Evolutionary conservation across 1,284 basidiomycete species (phyloP), one percentile per base, ranked within the genome.

Genomic region (Fomes fomentarius): DNA sequence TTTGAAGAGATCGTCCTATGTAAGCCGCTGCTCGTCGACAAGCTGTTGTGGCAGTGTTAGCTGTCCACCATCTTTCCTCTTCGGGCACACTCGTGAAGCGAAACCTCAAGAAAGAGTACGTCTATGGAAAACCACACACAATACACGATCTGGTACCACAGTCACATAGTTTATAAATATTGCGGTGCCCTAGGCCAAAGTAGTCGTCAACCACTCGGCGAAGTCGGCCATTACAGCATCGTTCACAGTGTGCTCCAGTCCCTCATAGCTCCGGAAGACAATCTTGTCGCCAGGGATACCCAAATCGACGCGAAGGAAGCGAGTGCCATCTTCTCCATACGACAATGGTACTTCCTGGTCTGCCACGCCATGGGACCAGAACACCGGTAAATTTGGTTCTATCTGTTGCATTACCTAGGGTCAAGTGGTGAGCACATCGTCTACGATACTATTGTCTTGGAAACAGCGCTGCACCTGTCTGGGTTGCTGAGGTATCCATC

Each of bases 281-380:
- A 76, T 44, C 21, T 57, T 63, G 4, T 66, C 58, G 3, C 56
- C 51, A 7, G 68, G 60, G 28, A 71, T 60, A 12, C 62, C 54
- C n/a, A 74, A 49, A 8, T 55, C 54, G 8, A 69, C 51, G 11
- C 65, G 64, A 12, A 77, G 56, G 55, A 76, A 78, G 2, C 58
- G 43, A 10, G 69, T 61, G 8, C 68, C 69, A 44, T 74, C 72
- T 31, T 70, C 56, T 3, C 66, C 75, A 55, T 71, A 70, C 2
- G 65, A 63, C 3, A 71, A 44, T 1, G 77, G 76, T 17, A 79
- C 71, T 30, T 76, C 75, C 0, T 40, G 47, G 56, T 78, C 76
- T 3, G 62, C 58, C 41, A 50, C 64, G 14, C 77, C 77, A 52
- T 78, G 74, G 5, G 72, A 73, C 72, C 74, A 78, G 45, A 79